Percentiles rank a stretch among this genome's conserved stretches.
These are phyloP conservation scores for Kodamaea laetipori DNA, from an alignment of 805 yeast species.

Conservation along the genomic window DNA sequence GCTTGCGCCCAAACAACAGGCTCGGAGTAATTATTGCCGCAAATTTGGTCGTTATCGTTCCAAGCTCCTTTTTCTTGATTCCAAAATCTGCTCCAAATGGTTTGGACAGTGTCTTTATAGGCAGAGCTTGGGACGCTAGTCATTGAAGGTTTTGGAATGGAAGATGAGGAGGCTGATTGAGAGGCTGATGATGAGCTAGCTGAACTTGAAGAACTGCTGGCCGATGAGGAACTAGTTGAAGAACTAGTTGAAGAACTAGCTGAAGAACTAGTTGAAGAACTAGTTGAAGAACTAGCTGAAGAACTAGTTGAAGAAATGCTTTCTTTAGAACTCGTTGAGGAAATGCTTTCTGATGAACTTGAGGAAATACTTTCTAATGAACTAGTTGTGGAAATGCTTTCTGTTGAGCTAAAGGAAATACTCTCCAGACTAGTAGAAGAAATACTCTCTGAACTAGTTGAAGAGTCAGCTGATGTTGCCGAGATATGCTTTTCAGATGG, in stretches of 20 bases:
- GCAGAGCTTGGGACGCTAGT: constrained; percentile 9
- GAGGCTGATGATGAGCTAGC: background rate
- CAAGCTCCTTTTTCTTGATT: constrained; percentile 14
- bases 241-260: background rate
- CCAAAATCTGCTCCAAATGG: constrained; percentile 28
- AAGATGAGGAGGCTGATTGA: constrained; percentile 1
- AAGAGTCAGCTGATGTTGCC: too few species aligned
- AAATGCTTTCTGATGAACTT: background rate
- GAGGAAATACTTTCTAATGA: too few species aligned
- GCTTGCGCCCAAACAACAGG: constrained; percentile 33
- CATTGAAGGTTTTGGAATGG: background rate
- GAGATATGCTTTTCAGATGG: too few species aligned
- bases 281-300: background rate
- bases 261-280: background rate
- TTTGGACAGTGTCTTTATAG: constrained; percentile 10
- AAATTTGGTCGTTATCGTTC: constrained; percentile 22
- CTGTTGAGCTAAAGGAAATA: too few species aligned
- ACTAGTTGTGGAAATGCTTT: too few species aligned
- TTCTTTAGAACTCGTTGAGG: background rate
- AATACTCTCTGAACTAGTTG: background rate
- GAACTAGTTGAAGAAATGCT: background rate
- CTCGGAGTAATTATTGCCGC: constrained; percentile 17
- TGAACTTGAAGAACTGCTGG: constrained; percentile 1
- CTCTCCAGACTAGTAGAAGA: background rate
- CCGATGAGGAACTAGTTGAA: constrained; percentile 3